Evolutionary conservation across 192 early-diverging fungal genomes (phyloP).

Genomic region (Coemansia guatemalensis): DNA sequence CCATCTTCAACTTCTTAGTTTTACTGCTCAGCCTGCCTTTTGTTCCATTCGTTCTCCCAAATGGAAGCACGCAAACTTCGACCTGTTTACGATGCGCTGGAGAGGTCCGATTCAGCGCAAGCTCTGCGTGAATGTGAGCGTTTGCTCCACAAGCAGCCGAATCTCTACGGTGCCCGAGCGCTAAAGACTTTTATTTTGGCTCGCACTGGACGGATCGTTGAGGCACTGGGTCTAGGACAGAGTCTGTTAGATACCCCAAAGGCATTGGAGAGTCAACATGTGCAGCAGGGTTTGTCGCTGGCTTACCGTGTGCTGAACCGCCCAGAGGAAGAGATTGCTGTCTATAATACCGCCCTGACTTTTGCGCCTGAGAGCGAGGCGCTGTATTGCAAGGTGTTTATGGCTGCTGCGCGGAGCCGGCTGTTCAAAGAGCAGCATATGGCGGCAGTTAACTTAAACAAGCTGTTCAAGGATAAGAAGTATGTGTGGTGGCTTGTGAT

Average conservation of each 20-base stretch:
- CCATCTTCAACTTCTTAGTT: neutral
- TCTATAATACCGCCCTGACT: conserved; percentile 70
- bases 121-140: conserved; percentile 30
- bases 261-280: conserved; percentile 28
- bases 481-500: conserved; percentile 90
- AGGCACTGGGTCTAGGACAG: conserved; percentile 62
- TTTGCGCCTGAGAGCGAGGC: conserved; percentile 67
- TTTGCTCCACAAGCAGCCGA: conserved; percentile 39
- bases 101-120: conserved; percentile 13
- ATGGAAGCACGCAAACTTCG: conserved; percentile 42
- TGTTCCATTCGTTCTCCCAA: neutral
- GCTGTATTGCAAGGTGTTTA: conserved; percentile 74
- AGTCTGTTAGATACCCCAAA: conserved; percentile 53
- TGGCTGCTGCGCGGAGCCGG: conserved; percentile 69
- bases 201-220: conserved; percentile 61
- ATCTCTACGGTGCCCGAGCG: conserved; percentile 55
- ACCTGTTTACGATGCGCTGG: conserved; percentile 41
- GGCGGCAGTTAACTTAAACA: conserved; percentile 79
- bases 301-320: conserved; percentile 22
- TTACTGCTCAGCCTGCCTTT: conserved; percentile 2
- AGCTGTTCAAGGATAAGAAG: conserved; percentile 71
- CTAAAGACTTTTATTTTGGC: conserved; percentile 74
- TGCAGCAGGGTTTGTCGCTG: conserved; percentile 27
- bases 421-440: conserved; percentile 59
- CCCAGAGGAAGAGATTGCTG: conserved; percentile 63